These are phyloP conservation scores for Microcos paniculata DNA, from an alignment of 345 rosid species.

Conservation along the genomic window DNA sequence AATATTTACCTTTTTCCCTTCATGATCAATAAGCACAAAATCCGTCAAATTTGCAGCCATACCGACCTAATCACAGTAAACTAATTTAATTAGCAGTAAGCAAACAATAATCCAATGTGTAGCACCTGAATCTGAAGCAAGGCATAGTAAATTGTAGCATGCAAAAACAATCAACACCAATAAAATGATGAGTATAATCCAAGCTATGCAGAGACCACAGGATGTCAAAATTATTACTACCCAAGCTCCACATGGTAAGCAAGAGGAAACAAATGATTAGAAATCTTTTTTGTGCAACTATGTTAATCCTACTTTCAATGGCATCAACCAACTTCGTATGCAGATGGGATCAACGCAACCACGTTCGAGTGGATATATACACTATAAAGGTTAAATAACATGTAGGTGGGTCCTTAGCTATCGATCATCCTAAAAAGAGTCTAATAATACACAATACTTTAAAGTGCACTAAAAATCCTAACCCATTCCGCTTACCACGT, in stretches of 20 bases:
- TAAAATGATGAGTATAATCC: background rate
- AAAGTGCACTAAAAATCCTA: background rate
- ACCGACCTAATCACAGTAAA: conserved; percentile 53
- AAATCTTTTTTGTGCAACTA: background rate
- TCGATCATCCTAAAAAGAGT: background rate
- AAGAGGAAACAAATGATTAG: background rate
- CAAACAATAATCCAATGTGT: background rate
- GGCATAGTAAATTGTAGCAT: background rate
- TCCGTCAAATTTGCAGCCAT: conserved; percentile 88
- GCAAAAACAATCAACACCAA: background rate
- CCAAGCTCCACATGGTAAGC: background rate
- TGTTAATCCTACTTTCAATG: background rate
- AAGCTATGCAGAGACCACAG: background rate
- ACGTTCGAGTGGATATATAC: background rate
- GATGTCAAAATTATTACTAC: background rate
- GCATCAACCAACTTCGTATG: background rate
- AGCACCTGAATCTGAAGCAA: background rate
- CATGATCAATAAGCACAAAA: conserved; percentile 55
- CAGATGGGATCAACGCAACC: background rate
- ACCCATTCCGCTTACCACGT: background rate
- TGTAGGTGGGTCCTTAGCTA: background rate
- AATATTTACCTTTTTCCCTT: conserved; percentile 67
- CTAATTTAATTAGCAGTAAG: conserved; percentile 16
- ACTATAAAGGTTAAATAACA: background rate
- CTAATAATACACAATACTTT: background rate